phyloP scores from a whole-genome alignment of 2,329 filamentous ascomycete genomes.

The Aschersonia sp. region DNA sequence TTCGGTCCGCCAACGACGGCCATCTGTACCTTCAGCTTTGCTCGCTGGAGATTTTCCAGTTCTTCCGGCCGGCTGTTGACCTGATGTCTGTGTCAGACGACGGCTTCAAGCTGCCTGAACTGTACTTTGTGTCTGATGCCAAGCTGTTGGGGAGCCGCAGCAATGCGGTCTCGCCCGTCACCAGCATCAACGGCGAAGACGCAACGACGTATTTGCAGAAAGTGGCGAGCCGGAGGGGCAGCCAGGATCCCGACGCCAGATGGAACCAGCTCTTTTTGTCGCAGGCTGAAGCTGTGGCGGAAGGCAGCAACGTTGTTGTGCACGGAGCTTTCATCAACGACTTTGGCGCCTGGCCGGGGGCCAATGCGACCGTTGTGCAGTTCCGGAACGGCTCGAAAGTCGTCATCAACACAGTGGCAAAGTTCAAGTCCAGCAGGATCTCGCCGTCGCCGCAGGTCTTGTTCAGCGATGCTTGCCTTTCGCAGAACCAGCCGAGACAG shows the following conservation, averaged over 20 bases:
- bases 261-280: not conserved
- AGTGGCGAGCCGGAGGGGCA: not conserved
- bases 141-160: not conserved
- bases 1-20: not conserved
- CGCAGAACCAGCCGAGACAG: not conserved
- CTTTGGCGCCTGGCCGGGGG: not conserved
- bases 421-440: not conserved
- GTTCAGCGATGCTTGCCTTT: not conserved
- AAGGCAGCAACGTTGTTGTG: not conserved
- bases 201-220: not conserved
- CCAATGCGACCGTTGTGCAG: not conserved
- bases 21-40: not conserved
- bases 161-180: not conserved
- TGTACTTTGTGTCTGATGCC: not conserved
- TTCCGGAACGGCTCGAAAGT: not conserved
- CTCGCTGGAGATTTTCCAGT: not conserved
- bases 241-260: not conserved
- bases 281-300: not conserved
- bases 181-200: not conserved
- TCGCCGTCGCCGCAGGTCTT: not conserved
- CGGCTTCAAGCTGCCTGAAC: not conserved
- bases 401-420: not conserved
- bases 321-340: not conserved
- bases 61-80: not conserved
- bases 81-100: not conserved